Conservation (phyloP, 2,329 filamentous ascomycete genomes). For the Talaromyces sp. region DNA sequence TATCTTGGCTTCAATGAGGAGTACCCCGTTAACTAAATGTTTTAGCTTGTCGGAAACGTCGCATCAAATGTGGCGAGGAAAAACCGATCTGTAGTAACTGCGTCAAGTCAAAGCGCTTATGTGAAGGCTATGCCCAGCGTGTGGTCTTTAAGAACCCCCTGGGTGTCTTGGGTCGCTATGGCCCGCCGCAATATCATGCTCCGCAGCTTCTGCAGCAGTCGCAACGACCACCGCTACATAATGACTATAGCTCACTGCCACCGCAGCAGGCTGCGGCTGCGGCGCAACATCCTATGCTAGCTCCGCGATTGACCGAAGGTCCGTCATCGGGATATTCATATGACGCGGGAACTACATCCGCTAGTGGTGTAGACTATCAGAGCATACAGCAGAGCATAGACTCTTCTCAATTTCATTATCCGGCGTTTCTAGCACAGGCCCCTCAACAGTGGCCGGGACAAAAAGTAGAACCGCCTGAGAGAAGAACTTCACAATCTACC, state of each 20-base stretch:
- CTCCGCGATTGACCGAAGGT: conserved; percentile 24
- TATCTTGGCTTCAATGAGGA: neutral
- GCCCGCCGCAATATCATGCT: conserved; percentile 21
- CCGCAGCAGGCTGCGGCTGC: conserved; percentile 32
- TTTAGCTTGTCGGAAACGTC: conserved; percentile 83
- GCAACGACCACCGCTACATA: conserved; percentile 18
- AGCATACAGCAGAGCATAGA: conserved; percentile 4
- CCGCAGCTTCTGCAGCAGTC: conserved; percentile 26
- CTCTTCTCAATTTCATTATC: conserved; percentile 21
- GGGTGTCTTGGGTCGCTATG: conserved; percentile 34
- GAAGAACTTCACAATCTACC: neutral
- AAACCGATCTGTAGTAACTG: conserved; percentile 52
- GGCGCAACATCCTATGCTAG: conserved; percentile 38
- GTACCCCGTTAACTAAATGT: neutral
- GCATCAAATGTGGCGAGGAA: conserved; percentile 96
- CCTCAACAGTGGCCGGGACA: neutral
- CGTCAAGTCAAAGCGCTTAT: conserved; percentile 50
- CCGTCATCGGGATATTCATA: conserved; percentile 14
- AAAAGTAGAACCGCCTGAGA: neutral
- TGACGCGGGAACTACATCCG: conserved; percentile 7
- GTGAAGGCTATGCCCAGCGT: conserved; percentile 47
- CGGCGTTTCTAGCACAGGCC: conserved; percentile 12
- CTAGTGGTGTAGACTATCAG: neutral
- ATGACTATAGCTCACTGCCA: conserved; percentile 25
- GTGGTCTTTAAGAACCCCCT: conserved; percentile 46